Conservation (phyloP, 768 basidiomycete genomes). For the Lactarius sp. region DNA sequence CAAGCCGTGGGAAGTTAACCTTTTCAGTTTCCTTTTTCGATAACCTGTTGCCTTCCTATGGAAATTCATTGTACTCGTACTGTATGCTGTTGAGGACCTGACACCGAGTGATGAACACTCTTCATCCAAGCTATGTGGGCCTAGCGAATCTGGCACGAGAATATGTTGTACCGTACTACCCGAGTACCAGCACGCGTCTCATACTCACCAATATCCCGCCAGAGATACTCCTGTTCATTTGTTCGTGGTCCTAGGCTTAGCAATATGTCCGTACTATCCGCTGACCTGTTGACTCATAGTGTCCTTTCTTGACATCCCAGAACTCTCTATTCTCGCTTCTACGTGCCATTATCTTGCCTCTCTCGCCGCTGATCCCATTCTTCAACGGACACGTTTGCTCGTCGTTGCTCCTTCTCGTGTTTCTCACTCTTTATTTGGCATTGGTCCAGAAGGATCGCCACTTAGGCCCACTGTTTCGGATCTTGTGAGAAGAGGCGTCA, state of each 20-base stretch:
- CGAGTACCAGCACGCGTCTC: too few relatives aligned
- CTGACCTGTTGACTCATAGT: conserved; percentile 37
- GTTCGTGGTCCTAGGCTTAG: conserved; percentile 4
- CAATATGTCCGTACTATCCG: conserved; percentile 3
- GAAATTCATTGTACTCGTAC: too few relatives aligned
- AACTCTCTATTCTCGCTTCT: conserved; percentile 51
- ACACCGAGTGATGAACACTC: too few relatives aligned
- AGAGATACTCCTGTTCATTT: conserved; percentile 18
- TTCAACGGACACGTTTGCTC: conserved; percentile 57
- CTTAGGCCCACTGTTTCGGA: conserved; percentile 63
- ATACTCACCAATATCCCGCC: conserved; percentile 12
- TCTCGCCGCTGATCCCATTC: conserved; percentile 55
- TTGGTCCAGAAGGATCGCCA: conserved; percentile 47
- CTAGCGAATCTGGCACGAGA: not conserved
- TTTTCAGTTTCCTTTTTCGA: conserved; percentile 1
- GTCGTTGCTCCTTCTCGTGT: conserved; percentile 65
- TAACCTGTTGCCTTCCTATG: not conserved
- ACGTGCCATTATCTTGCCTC: conserved; percentile 43
- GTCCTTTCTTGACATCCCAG: conserved; percentile 69
- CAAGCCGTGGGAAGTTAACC: not conserved
- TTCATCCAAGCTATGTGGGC: not conserved
- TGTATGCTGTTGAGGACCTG: too few relatives aligned
- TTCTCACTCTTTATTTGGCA: conserved; percentile 58
- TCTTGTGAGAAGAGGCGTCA: conserved; percentile 63
- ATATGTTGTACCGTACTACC: not conserved